A percentile compares a stretch with the other conserved stretches of the same genome.
Conservation (phyloP, 169 alveolate genomes). For the Eimeria zaria region DNA sequence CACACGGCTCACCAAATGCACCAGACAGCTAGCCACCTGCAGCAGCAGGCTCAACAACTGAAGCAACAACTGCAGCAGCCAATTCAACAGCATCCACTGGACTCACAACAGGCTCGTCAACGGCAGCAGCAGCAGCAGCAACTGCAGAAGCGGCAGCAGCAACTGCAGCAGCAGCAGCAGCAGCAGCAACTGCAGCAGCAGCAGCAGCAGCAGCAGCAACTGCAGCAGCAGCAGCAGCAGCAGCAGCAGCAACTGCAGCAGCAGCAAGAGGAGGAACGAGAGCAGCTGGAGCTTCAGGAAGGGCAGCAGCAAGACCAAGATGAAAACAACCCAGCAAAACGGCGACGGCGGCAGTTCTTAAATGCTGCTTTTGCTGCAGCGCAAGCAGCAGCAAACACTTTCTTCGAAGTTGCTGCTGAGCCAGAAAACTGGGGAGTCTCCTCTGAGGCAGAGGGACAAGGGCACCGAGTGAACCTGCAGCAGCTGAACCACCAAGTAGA, state of each 20-base stretch:
- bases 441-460: conserved; percentile 5
- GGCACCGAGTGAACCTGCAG: conserved; percentile 1
- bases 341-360: conserved; percentile 22
- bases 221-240: not conserved
- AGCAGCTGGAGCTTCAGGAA: conserved; percentile 32
- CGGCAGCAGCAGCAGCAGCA: too few relatives aligned
- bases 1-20: not conserved
- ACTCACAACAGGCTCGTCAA: too few relatives aligned
- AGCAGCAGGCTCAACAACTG: conserved; percentile 13
- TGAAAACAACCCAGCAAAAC: not conserved
- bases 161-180: too few relatives aligned
- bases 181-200: too few relatives aligned
- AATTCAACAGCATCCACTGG: not conserved
- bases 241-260: not conserved
- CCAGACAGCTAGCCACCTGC: conserved; percentile 8
- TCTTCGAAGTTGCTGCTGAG: conserved; percentile 33
- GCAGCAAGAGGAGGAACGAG: not conserved
- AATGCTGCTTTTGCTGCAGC: conserved; percentile 63
- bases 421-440: not conserved
- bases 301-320: conserved; percentile 16
- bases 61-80: conserved; percentile 22
- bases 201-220: too few relatives aligned
- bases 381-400: conserved; percentile 60
- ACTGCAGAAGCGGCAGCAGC: too few relatives aligned
- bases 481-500: conserved; percentile 49